Base-by-base conservation (phyloP, 2,329 filamentous ascomycete species). In the Exophiala aquamarina region DNA sequence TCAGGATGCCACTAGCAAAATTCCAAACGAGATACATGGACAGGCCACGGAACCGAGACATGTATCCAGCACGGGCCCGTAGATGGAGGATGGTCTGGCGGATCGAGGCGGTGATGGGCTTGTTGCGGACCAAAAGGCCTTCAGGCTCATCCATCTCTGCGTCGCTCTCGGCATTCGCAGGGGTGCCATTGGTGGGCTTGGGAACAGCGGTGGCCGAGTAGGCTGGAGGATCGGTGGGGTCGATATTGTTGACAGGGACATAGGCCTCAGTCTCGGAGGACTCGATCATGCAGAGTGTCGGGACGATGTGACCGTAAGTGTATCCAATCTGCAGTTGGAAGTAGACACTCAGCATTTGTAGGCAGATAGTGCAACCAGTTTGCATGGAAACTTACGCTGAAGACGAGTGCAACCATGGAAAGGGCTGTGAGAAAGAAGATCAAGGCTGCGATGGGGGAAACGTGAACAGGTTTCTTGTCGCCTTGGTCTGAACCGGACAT, bases 21-120 rank as follows among this genome's bases (percentile, higher is more conserved):
- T 65, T 66, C 62, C 75, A 79, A 47, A 70, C 64, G 29, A 79
- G 17, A 57, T 70, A 74, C 55, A 78, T 68, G 34, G 63, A 61
- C 49, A 89, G 63, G 46, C 89, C 89, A 52, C 88, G 85, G 76
- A 89, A 86, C 60, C 79, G 75, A 48, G 85, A 78, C 49, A 71
- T 71, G 68, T 77, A 78, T 53, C 89, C 88, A 50, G 77, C 83
- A 55, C 81, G 70, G 37, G 78, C 70, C 55, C 74, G 74, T 35
- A 96, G 75, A 51, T 85, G 83, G 41, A 67, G 68, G 50, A 84
- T 66, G 2, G 82, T 79, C 8, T 70, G 70, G 49, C 76, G 73
- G 60, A 87, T 77, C 55, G 71, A 79, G 44, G 75, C 72, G 28
- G 84, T 87, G 60, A 86, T 76, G 44, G 81, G 82, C 63, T 76